Evolutionary conservation across 331 rosid genomes (phyloP).

Genomic region (Malus hybrid): DNA sequence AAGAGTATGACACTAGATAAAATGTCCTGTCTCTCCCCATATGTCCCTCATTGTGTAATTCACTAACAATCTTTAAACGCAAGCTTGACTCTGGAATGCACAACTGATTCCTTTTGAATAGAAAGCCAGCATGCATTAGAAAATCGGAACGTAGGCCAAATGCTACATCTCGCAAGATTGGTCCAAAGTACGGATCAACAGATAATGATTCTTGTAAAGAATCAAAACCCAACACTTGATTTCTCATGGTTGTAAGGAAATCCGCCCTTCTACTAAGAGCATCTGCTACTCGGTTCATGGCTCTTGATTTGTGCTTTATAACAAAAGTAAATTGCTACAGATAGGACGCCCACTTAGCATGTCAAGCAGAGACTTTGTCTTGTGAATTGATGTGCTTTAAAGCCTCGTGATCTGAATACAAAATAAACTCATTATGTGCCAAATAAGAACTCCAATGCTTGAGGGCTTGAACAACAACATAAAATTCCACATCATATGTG

Average conservation of each 20-base stretch:
- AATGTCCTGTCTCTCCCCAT: background rate
- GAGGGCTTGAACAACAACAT: background rate
- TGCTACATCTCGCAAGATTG: background rate
- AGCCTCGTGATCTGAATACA: background rate
- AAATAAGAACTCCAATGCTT: background rate
- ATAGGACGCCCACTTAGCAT: background rate
- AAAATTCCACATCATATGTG: constrained; percentile 1
- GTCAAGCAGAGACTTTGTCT: background rate
- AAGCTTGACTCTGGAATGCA: background rate
- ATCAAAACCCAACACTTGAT: background rate
- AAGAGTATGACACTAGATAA: background rate
- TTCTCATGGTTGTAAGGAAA: background rate
- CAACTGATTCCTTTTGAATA: background rate
- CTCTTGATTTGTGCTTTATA: background rate
- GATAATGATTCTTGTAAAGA: background rate
- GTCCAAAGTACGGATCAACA: background rate
- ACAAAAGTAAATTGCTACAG: background rate
- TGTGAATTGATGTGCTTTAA: background rate
- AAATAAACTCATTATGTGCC: background rate
- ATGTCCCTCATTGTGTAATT: background rate
- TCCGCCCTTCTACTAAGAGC: background rate
- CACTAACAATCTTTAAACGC: background rate
- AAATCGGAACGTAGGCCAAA: background rate
- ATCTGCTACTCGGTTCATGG: background rate
- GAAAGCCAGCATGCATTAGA: background rate